Base-by-base conservation (phyloP, 805 yeast species). In the Hanseniaspora hatyaiensis region DNA sequence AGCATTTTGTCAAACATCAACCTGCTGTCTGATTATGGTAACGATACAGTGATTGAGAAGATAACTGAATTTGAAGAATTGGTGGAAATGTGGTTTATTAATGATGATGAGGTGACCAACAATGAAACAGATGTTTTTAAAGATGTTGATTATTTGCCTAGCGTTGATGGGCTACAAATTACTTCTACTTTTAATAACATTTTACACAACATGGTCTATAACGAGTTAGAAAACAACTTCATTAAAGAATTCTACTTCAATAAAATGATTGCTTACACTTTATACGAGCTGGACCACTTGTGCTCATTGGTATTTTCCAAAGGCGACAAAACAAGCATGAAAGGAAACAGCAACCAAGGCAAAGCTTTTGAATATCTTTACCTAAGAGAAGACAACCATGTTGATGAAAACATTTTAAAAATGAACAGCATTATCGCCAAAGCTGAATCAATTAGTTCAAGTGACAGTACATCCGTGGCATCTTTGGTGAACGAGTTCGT, bases 51-150 rank as follows among this genome's bases (percentile, higher is more conserved):
- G n/a, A n/a, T n/a, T n/a, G n/a, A n/a, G n/a, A n/a, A n/a, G n/a
- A n/a, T n/a, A n/a, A n/a, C n/a, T n/a, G n/a, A n/a, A n/a, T n/a
- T n/a, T n/a, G 43, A 45, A 13, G 49, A 45, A 8, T 29, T 45
- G 3, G 30, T 36, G 16, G 49, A 45, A 29, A 37, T 30, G 30
- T 45, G 49, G 49, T n/a, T 45, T 3, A 11, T 45, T 6, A 45
- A 45, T 31, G 49, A 37, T n/a, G 18, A 37, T 26, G 47, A 42
- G 15, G 4, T 33, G 3, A 37, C 26, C 6, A 37, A 24, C 30
- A 37, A 37, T 22, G 26, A 37, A 11, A 31, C 23, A 15, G 11
- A 22, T 4, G 15, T 37, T 26, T 37, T 37, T 16, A 24, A 18
- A n/a, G 40, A 37, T 26, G 16, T 37, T 9, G 23, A 26, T 2